A percentile compares a stretch with the other conserved stretches of the same genome.
Evolutionary conservation across 768 basidiomycete genomes (phyloP).

Genomic region (Psilocybe subaeruginosa): DNA sequence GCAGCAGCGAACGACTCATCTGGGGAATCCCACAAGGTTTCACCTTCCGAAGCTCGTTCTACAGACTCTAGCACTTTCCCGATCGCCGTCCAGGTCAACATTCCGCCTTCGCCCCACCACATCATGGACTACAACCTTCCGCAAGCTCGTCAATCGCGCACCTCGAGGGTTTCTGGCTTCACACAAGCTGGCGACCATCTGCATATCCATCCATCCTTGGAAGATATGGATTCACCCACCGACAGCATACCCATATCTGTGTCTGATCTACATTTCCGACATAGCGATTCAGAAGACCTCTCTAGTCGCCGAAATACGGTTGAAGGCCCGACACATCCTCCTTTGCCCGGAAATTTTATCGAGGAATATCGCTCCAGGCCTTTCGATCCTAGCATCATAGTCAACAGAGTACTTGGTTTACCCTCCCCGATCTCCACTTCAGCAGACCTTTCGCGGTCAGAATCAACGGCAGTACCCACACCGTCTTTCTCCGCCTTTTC

Average conservation of each 20-base stretch:
- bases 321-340: conserved; percentile 10
- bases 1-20: conserved; percentile 21
- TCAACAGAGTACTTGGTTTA: conserved; percentile 31
- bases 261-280: conserved; percentile 55
- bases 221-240: conserved; percentile 50
- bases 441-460: conserved; percentile 19
- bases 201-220: conserved; percentile 34
- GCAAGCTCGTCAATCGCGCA: conserved; percentile 1
- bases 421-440: conserved; percentile 21
- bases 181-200: conserved; percentile 27
- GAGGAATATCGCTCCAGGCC: conserved; percentile 18
- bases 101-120: conserved; percentile 45
- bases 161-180: conserved; percentile 16
- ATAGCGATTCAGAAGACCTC: conserved; percentile 38
- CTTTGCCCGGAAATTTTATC: conserved; percentile 5
- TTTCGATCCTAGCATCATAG: conserved; percentile 22
- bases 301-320: conserved; percentile 29
- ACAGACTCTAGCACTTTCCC: conserved; percentile 38
- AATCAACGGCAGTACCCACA: conserved; percentile 11
- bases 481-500: conserved; percentile 8
- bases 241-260: conserved; percentile 60
- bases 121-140: conserved; percentile 19
- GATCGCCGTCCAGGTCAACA: conserved; percentile 41
- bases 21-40: conserved; percentile 14
- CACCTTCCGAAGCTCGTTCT: conserved; percentile 11